A percentile compares a stretch with the other conserved stretches of the same genome.
Conservation (phyloP, 768 basidiomycete species). For the Boletus reticuloceps region DNA sequence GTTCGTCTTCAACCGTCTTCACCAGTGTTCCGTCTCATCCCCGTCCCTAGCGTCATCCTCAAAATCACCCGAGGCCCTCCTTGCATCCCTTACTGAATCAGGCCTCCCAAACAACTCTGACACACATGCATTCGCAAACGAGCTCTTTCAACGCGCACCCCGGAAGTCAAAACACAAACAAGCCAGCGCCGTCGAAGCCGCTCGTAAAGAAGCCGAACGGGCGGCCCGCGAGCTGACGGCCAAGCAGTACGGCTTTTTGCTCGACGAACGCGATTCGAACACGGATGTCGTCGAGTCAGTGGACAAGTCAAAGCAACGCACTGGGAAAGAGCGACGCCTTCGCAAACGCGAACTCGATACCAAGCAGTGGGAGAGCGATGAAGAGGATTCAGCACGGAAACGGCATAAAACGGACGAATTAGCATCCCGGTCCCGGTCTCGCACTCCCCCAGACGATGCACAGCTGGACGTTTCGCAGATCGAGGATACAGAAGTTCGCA, state of each 20-base stretch:
- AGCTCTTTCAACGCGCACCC: conserved; percentile 76
- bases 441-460: conserved; percentile 33
- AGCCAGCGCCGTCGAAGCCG: conserved; percentile 35
- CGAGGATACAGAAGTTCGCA: conserved; percentile 72
- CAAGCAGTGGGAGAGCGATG: conserved; percentile 90
- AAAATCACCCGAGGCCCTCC: conserved; percentile 78
- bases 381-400: conserved; percentile 75
- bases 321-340: conserved; percentile 52
- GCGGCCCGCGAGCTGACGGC: conserved; percentile 66
- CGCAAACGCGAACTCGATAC: conserved; percentile 81
- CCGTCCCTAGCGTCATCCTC: conserved; percentile 60
- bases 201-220: conserved; percentile 70
- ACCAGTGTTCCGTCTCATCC: not conserved
- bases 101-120: conserved; percentile 82
- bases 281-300: conserved; percentile 39
- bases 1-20: conserved; percentile 35
- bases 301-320: conserved; percentile 24
- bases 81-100: conserved; percentile 65
- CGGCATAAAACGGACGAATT: conserved; percentile 52
- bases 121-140: conserved; percentile 74
- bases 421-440: conserved; percentile 19
- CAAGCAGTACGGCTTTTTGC: conserved; percentile 75
- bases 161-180: conserved; percentile 73
- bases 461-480: conserved; percentile 50
- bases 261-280: conserved; percentile 77